Conservation (phyloP, 1,284 basidiomycete species). For the Naganishia albida region DNA sequence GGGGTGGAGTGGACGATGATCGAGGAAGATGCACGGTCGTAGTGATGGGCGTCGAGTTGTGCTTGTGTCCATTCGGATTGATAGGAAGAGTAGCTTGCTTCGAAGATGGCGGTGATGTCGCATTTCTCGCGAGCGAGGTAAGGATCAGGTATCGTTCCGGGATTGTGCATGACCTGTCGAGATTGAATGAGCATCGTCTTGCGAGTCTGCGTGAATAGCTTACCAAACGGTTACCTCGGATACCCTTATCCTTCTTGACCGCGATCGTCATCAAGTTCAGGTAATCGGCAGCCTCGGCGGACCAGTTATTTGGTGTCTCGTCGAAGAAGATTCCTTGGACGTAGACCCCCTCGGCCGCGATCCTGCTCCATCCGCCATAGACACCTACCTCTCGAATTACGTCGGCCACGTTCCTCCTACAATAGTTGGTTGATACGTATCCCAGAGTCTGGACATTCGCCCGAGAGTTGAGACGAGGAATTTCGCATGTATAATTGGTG, state of each 20-base stretch:
- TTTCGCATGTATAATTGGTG: too few relatives aligned
- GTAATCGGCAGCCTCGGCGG: constrained; percentile 4
- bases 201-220: neutral
- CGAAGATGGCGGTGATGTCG: too few relatives aligned
- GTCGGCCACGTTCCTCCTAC: constrained; percentile 1
- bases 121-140: too few relatives aligned
- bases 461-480: constrained; percentile 12
- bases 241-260: constrained; percentile 18
- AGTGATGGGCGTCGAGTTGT: too few relatives aligned
- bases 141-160: too few relatives aligned
- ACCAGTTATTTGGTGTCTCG: constrained; percentile 27
- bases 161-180: constrained; percentile 10
- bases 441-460: constrained; percentile 29
- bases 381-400: constrained; percentile 28
- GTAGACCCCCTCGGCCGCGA: neutral
- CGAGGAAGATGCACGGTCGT: too few relatives aligned
- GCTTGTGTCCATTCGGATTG: too few relatives aligned
- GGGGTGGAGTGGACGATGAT: too few relatives aligned
- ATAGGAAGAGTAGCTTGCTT: too few relatives aligned
- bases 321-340: constrained; percentile 33
- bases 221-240: constrained; percentile 1
- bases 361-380: constrained; percentile 28
- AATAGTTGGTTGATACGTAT: constrained; percentile 30
- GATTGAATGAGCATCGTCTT: neutral
- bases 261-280: constrained; percentile 1